These are phyloP conservation scores for Beta lomatogona DNA, from an alignment of 179 eudicot genomes.

Conservation along the genomic window DNA sequence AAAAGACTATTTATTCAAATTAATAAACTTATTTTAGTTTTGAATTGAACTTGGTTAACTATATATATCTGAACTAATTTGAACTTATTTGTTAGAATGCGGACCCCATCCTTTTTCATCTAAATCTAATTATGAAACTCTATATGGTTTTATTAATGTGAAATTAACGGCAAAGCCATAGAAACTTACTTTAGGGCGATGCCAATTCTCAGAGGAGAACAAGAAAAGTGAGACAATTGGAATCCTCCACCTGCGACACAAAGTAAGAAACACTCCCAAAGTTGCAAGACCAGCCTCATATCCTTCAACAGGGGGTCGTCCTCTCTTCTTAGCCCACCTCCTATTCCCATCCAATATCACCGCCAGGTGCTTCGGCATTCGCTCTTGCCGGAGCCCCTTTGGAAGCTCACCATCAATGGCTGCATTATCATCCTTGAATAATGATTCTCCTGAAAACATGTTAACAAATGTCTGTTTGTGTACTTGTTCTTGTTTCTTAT, in stretches of 20 bases:
- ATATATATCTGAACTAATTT: too few relatives aligned
- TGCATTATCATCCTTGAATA: neutral
- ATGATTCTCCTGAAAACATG: neutral
- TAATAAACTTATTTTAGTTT: too few relatives aligned
- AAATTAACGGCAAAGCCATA: neutral
- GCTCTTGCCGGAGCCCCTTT: constrained; percentile 38
- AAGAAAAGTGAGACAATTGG: constrained; percentile 47
- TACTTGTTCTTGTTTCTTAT: constrained; percentile 2
- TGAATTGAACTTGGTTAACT: too few relatives aligned
- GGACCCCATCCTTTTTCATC: too few relatives aligned
- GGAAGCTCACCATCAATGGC: constrained; percentile 19
- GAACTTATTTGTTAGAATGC: too few relatives aligned
- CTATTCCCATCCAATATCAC: constrained; percentile 62
- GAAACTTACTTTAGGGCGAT: constrained; percentile 47
- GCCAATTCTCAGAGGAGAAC: constrained; percentile 64
- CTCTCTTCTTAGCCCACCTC: constrained; percentile 61
- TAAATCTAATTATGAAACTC: too few relatives aligned
- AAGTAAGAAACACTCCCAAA: constrained; percentile 20
- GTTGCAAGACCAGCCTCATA: constrained; percentile 46
- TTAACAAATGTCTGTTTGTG: neutral
- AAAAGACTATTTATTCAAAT: too few relatives aligned
- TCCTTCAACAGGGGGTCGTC: constrained; percentile 36
- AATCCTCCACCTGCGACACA: constrained; percentile 41
- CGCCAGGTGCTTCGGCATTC: constrained; percentile 61
- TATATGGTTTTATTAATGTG: too few relatives aligned